These are phyloP conservation scores for Annulohypoxylon bovei DNA, from an alignment of 495 filamentous ascomycete genomes.

Conservation along the genomic window DNA sequence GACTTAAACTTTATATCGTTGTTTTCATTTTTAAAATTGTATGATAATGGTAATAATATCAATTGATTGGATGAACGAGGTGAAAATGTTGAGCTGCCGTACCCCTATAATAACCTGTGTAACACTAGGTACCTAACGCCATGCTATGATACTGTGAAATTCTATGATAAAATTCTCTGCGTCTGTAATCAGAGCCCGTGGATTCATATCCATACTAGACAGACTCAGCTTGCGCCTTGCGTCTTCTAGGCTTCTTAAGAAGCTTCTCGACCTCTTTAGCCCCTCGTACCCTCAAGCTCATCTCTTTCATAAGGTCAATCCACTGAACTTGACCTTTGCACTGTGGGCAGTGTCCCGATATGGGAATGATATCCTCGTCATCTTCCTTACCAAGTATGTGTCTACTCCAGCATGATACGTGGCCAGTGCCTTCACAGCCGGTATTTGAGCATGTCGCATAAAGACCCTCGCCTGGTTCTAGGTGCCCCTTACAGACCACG, in stretches of 20 bases:
- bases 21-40: background rate
- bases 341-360: slow-evolving; percentile 74
- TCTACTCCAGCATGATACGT: slow-evolving; percentile 79
- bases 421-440: slow-evolving; percentile 72
- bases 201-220: background rate
- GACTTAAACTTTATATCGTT: background rate
- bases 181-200: background rate
- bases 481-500: slow-evolving; percentile 65
- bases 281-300: slow-evolving; percentile 75
- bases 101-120: background rate
- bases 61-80: background rate
- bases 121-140: background rate
- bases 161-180: background rate
- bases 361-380: slow-evolving; percentile 68
- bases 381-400: slow-evolving; percentile 65
- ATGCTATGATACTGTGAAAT: background rate
- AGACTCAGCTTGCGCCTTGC: slow-evolving; percentile 37
- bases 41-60: background rate
- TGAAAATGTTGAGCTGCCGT: background rate
- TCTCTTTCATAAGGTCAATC: slow-evolving; percentile 82
- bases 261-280: slow-evolving; percentile 71
- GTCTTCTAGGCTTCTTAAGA: slow-evolving; percentile 63
- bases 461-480: slow-evolving; percentile 60
- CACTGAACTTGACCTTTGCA: slow-evolving; percentile 73
- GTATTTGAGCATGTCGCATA: slow-evolving; percentile 75